Base-by-base conservation (phyloP, 805 yeast genomes). In the Kazachstania kunashirensis region DNA sequence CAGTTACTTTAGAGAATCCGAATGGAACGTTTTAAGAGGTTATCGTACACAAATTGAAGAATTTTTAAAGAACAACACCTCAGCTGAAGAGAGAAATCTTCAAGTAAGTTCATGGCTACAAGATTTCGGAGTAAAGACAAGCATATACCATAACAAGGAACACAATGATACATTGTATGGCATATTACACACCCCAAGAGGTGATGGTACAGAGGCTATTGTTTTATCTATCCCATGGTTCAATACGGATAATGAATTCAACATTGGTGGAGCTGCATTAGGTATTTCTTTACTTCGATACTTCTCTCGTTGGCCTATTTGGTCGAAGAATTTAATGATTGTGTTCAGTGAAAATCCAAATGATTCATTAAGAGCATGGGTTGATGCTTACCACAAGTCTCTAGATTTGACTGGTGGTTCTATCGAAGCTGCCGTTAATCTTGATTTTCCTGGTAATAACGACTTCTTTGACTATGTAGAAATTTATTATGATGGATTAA, bases 151-250 rank as follows among this genome's bases (percentile, higher is more conserved):
- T 14, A 66, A 68, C 37, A 49, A 57, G 4, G 57, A 55, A 19
- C 48, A 52, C 13, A 73, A 75, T 14, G 63, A 66, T 21, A 71
- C 70, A 31, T 63, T 84, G 25, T 92, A 89, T 55, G 94, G 85
- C 0, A 73, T 88, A 4, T 70, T 83, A 60, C 95, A 84, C 53
- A 92, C 95, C 0, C 95, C 97, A 7, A 66, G 95, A 43, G 96
- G 96, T 19, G 97, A 89, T 50, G 92, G 88, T 41, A 86, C 97
- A 1, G 98, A 92, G 59, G 84, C 96, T 0, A 79, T 92, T 74
- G 94, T 88, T 1, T 57, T 92, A 31, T 82, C 79, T 7, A 85
- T 92, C 6, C 96, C 97, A 0, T 92, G 95, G 89, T 57, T 52
- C 33, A 84, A 83, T 37, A 61, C 75, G 5, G 83, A 77, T 33